Base-by-base conservation (phyloP, 306 rosid species). In the Gynostemma pentaphyllum region DNA sequence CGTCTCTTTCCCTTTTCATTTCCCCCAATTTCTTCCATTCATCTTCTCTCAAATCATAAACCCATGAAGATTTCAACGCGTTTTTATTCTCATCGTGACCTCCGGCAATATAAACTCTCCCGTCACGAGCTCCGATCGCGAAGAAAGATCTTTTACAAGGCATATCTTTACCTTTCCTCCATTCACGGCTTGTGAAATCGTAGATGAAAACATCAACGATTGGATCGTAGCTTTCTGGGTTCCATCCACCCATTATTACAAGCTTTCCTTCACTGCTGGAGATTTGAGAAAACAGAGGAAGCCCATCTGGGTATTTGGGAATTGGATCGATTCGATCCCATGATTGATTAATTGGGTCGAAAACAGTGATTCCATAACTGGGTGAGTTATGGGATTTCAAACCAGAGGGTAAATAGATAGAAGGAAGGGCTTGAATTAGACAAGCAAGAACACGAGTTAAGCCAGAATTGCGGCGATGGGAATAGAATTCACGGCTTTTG, bases 221-320 rank as follows among this genome's bases (percentile, higher is more conserved):
- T 34, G 82, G 88, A 3, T 74, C 74, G 68, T 79, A 82, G 49
- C 45, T 82, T 23, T 27, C 68, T 30, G 85, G 85, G 64, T 82
- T 68, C 88, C 88, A 82, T 36, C 85, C 88, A 9, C 85, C 88
- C 82, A 82, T 82, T 11, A 71, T 53, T n/a, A 82, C 77, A 2
- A 82, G 76, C 72, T 79, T 76, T 1, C 85, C 88, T 54, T 82
- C 82, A 9, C 72, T 61, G 72, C 82, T 72, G 0, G 82, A 62
- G 26, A 82, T 66, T 41, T 72, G 79, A 22, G 85, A 82, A 75
- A 82, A 82, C 67, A 77, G 12, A 39, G 85, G 88, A 0, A 79
- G 28, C 0, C 88, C 88, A 6, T 62, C 28, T 15, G 81, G 85
- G 76, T 62, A 77, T 16, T 72, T 55, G 2, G 88, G 88, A 67